Evolutionary conservation across 495 filamentous ascomycete species (phyloP), one percentile per base, ranked within the genome.

Genomic region (Pseudoneurospora amorphoporcata): DNA sequence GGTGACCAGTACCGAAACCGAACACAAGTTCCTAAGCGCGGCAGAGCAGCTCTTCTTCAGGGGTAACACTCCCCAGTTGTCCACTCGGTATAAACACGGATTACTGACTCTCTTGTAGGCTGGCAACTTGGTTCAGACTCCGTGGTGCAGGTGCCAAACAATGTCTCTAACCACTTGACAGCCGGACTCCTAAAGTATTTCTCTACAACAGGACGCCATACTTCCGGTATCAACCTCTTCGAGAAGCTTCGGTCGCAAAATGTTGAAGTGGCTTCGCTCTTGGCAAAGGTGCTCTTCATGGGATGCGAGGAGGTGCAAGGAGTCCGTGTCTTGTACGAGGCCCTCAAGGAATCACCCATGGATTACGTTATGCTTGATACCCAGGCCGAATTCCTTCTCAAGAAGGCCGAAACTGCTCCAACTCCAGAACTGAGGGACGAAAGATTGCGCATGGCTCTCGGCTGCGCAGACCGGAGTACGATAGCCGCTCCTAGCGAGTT

Each of bases 121-220:
- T 94, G 94, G 87, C 94, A 97, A 80, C 86, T 99, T 38, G 97
- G 95, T 69, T 98, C 96, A 14, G 95, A 99, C 78, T 94, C 95
- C 1, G 92, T 98, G 77, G 96, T 97, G 1, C 95, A 99, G 82
- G 96, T 98, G 3, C 95, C 95, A 2, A 98, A 97, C 76, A 90
- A 93, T 41, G 95, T 98, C 58, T 95, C 92, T n/a, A 99, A 99
- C 78, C 92, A 99, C 79, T 87, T 98, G 39, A 94, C 94, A 3
- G 87, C 92, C 39, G 96, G 95, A 17, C 88, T 99, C 2, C 86
- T 99, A n/a, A 92, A 92, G 77, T 99, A 99, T 77, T 97, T 99
- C 76, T 90, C 94, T 70, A 98, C 95, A 0, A 98, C 96, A 8
- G 96, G 95, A 10, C 90, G 95, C 40, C 98, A 95, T 77, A 89